Evolutionary conservation across 2,329 filamentous ascomycete species (phyloP).

Genomic region (Lojkania enalia): DNA sequence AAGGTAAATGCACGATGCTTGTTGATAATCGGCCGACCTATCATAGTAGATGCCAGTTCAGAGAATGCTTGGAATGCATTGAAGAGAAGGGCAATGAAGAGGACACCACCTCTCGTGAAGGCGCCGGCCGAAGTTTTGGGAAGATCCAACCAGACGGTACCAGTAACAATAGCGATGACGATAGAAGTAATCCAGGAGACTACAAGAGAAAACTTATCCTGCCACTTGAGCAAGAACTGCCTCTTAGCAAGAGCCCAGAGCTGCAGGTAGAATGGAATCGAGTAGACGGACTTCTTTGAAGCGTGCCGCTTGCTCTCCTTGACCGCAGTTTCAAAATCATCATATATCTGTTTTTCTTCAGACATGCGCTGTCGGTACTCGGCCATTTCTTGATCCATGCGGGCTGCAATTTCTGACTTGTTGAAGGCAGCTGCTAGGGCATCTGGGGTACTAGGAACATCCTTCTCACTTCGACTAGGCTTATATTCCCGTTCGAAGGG

Average conservation of each 20-base stretch:
- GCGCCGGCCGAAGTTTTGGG: constrained; percentile 67
- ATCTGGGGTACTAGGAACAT: constrained; percentile 70
- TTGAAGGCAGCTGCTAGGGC: constrained; percentile 71
- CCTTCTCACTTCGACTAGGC: constrained; percentile 63
- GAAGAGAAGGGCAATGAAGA: constrained; percentile 80
- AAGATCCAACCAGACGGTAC: constrained; percentile 76
- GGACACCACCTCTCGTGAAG: constrained; percentile 78
- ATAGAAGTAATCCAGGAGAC: constrained; percentile 74
- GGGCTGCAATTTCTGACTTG: constrained; percentile 61
- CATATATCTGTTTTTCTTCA: constrained; percentile 67
- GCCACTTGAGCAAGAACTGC: constrained; percentile 83
- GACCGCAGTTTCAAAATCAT: constrained; percentile 77
- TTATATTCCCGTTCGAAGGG: constrained; percentile 81
- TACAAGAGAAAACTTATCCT: constrained; percentile 76
- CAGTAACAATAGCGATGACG: constrained; percentile 75
- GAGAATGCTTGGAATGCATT: constrained; percentile 87
- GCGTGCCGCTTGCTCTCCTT: constrained; percentile 78
- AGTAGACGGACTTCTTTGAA: constrained; percentile 74
- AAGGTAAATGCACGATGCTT: constrained; percentile 85
- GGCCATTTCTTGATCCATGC: constrained; percentile 67
- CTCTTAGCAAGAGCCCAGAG: constrained; percentile 82
- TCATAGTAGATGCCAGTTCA: constrained; percentile 75
- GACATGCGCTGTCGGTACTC: constrained; percentile 67
- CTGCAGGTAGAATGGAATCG: constrained; percentile 79
- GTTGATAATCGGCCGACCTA: constrained; percentile 75